These are phyloP conservation scores for Penicillium crustosum DNA, from an alignment of 2,329 filamentous ascomycete genomes.

Conservation along the genomic window DNA sequence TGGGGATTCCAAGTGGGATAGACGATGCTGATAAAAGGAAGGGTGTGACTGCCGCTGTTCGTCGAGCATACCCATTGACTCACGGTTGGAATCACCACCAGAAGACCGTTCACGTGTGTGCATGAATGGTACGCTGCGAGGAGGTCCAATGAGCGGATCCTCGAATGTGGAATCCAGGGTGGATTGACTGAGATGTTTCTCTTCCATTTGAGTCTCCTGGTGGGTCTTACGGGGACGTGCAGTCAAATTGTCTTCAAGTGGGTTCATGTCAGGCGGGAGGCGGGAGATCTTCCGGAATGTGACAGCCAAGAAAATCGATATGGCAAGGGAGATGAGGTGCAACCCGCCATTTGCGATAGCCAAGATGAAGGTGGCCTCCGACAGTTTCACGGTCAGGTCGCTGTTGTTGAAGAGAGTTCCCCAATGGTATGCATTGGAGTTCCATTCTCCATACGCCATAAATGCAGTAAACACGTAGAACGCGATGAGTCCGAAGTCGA, in stretches of 20 bases:
- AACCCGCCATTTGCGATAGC: constrained; percentile 64
- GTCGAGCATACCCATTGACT: constrained; percentile 49
- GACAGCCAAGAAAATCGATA: constrained; percentile 73
- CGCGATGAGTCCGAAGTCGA: constrained; percentile 66
- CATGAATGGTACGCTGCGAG: constrained; percentile 69
- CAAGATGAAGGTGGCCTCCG: constrained; percentile 67
- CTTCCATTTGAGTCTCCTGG: constrained; percentile 62
- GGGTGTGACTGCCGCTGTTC: constrained; percentile 51
- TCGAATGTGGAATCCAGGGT: constrained; percentile 46
- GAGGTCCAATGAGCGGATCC: constrained; percentile 45
- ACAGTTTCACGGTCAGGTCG: constrained; percentile 57
- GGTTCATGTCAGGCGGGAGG: constrained; percentile 93
- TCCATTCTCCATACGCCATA: constrained; percentile 54
- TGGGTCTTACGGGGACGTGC: constrained; percentile 68
- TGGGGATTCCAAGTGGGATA: constrained; percentile 33
- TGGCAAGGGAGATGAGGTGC: constrained; percentile 67
- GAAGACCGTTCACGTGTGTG: constrained; percentile 70
- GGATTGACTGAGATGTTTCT: constrained; percentile 61
- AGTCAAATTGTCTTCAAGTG: constrained; percentile 81
- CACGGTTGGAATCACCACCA: constrained; percentile 55
- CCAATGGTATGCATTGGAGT: constrained; percentile 56
- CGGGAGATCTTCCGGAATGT: constrained; percentile 79
- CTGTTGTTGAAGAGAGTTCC: constrained; percentile 63
- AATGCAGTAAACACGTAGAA: constrained; percentile 63
- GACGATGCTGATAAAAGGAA: constrained; percentile 43